A percentile compares a stretch with the other conserved stretches of the same genome.
phyloP scores from a whole-genome alignment of 148 eudicot species.

The Fagopyrum tataricum region DNA sequence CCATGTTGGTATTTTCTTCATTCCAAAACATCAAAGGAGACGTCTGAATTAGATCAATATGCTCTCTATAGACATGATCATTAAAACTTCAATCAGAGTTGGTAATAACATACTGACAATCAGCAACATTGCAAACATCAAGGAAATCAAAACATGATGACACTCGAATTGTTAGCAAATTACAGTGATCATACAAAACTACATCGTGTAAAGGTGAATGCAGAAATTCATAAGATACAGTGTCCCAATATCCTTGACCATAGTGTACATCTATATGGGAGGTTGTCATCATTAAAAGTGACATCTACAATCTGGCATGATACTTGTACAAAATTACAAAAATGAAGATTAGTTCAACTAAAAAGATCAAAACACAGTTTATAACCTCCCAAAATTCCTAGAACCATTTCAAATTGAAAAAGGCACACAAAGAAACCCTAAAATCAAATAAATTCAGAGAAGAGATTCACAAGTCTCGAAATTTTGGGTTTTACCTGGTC shows the following conservation, averaged over 20 bases:
- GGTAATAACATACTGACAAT: not conserved
- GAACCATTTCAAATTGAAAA: not conserved
- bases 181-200: no score
- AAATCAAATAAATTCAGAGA: not conserved
- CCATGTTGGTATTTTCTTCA: not conserved
- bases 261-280: no score
- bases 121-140: not conserved
- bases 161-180: not conserved
- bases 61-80: not conserved
- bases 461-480: conserved; percentile 15
- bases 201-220: no score
- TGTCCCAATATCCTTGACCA: no score
- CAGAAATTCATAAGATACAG: no score
- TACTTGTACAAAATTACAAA: no score
- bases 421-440: not conserved
- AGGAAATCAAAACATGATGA: not conserved
- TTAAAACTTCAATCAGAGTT: not conserved
- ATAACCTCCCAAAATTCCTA: conserved; percentile 7
- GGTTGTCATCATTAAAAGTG: no score
- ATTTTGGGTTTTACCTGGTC: conserved; percentile 30
- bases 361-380: conserved; percentile 3
- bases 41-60: not conserved
- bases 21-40: not conserved
- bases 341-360: no score
- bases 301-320: no score